Base-by-base conservation (phyloP, 2,329 filamentous ascomycete species). In the Mycosphaerella sp. region DNA sequence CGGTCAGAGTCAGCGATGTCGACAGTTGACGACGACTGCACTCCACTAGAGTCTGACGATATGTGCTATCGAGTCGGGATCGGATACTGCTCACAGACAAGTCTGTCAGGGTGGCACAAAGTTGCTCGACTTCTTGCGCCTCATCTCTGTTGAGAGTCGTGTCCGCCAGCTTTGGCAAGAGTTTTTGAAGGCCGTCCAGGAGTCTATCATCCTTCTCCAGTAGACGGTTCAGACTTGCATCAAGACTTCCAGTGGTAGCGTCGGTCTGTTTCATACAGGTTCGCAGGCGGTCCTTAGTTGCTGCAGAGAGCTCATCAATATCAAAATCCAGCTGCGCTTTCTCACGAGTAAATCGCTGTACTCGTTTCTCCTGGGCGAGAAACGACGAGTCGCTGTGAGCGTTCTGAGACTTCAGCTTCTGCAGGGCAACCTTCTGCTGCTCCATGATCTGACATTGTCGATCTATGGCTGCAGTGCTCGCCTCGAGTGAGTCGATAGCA, bases 401-500 rank as follows among this genome's bases (percentile, higher is more conserved):
- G 36, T 59, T 60, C 44, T 75, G 75, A 4, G 77, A 69, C 58
- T 79, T 71, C 18, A 79, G 66, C 30, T 74, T 73, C 54, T 82
- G 68, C 46, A 87, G 65, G 8, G 82, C 81, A 59, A 79, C 76
- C 53, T 80, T 79, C 65, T 88, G 84, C 44, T 77, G 73, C 50
- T 76, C 75, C 14, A 88, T 65, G 0, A 76, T 72, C 62, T 81
- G 79, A 25, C 77, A 82, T 62, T 87, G 84, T 65, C 78, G 78
- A 55, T 79, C 74, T 25, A 87, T 85, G 14, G 76, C 77, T 14
- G 75, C 75, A 0, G 85, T 87, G 1, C 84, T 86, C 34, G 73
- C 73, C 53, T 79, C 75, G n/a, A 89, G 71, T 47, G 84, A 79
- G 2, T 78, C 74, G 44, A 86, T 80, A 13, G 85, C 84, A 36